Evolutionary conservation across 306 rosid genomes (phyloP).

Genomic region (Malus orientalis): DNA sequence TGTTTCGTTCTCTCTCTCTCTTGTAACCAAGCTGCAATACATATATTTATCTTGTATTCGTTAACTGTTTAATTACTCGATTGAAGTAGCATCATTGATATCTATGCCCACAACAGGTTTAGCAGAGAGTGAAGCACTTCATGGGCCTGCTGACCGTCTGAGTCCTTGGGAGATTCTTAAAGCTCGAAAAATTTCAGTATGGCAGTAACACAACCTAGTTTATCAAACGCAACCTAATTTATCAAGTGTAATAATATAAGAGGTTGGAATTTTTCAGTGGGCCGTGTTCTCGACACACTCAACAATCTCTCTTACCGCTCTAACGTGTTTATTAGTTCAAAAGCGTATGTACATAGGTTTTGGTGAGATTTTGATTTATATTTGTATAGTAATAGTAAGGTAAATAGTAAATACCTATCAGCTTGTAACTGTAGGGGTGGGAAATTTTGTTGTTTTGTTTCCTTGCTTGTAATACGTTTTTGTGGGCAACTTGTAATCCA

Average conservation of each 20-base stretch:
- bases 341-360: neutral
- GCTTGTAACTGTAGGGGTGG: neutral
- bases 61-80: neutral
- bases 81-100: neutral
- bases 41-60: neutral
- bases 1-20: neutral
- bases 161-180: constrained; percentile 8
- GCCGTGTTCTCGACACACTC: too few species aligned
- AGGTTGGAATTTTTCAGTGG: too few species aligned
- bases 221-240: too few species aligned
- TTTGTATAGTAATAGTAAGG: neutral
- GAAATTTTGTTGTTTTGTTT: neutral
- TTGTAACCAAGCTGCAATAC: neutral
- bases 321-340: neutral
- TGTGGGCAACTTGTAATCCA: neutral
- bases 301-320: neutral
- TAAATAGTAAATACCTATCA: neutral
- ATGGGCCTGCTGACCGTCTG: neutral
- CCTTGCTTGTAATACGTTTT: neutral
- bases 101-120: constrained; percentile 36
- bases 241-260: too few species aligned
- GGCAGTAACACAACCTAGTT: too few species aligned
- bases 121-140: constrained; percentile 25
- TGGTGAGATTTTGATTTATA: neutral
- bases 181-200: too few species aligned